Base-by-base conservation (phyloP, 805 yeast genomes). In the Suhomyces tanzawaensis region DNA sequence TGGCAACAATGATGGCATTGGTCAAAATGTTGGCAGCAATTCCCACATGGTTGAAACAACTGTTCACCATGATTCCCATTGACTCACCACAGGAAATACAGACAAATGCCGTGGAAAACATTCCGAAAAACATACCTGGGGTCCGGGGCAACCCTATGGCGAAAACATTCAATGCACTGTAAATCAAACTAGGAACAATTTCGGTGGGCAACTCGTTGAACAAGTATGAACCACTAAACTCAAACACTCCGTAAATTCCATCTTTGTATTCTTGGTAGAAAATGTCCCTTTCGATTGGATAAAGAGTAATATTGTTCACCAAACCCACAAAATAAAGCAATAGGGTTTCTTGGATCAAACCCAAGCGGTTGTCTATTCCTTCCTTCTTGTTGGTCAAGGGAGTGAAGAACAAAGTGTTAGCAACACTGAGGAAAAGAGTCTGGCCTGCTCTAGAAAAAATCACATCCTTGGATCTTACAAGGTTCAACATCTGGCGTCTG, bases 181-280 rank as follows among this genome's bases (percentile, higher is more conserved):
- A 83, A 6, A 84, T 41, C 3, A 81, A 44, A 9, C 82, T 66
- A 0, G 86, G 74, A 11, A 79, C 30, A 1, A 82, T 55, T 52
- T 85, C 93, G 39, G 79, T 75, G 1, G 87, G 89, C n/a, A 82
- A 44, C 49, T 84, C 93, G 35, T 80, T 67, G 1, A 77, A 34
- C 11, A 81, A 58, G 54, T 85, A 85, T 7, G 78, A 69, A 11
- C 66, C 37, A 46, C 81, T 78, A 52, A 88, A 88, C 3, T 87
- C 80, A 2, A 68, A 52, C 2, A 79, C 71, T 0, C 84, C 82
- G 49, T 85, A 83, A 7, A 84, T 76, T 18, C 78, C 79, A 53
- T 87, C 95, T 42, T 74, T 74, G 47, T 79, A 80, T 50, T 88
- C 96, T 42, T 83, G 84, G 55, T 85, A 86, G 53, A 88, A 88